Evolutionary conservation across 179 eudicot genomes (phyloP), one percentile per base, ranked within the genome.

Genomic region (Pouteria campechiana): DNA sequence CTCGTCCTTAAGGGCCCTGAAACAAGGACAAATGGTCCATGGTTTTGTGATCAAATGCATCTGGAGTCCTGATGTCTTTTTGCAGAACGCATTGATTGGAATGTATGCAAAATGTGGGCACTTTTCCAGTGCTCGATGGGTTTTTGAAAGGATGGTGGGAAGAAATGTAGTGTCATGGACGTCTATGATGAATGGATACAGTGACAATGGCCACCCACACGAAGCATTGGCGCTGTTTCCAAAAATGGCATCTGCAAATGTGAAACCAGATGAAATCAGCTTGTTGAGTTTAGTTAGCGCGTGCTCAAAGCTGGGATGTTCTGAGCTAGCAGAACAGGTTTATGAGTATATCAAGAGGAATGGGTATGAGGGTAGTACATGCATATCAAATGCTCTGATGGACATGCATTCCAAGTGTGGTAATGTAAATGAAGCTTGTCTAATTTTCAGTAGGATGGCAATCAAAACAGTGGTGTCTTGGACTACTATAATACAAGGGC

Each of bases 51-150:
- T 66, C 34, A 48, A 50, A 27, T 50, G 32, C 23, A 82, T 83
- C 31, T 53, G 75, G 1, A 78, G 71, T 15, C 34, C 57, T 2
- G 94, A 75, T 37, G 23, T 78, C 14, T 84, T 69, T 11, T 87
- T 80, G 5, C 63, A 64, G 44, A 87, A 78, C 25, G 87, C 94
- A 1, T 72, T 87, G 2, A 60, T 83, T 15, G 96, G 77, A 59
- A 79, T 83, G 94, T 87, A 87, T 42, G 80, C 90, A 6, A 87
- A 87, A 65, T 83, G 90, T 33, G 94, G 92, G 3, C 64, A 39
- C 8, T 55, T 83, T 37, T 41, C 25, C 34, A 74, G 79, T 60
- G 86, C 90, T 37, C 58, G 55, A 35, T 48, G 56, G 21, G 52
- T 87, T 62, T 87, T 87, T 43, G 48, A 57, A 4, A 66, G 31